Evolutionary conservation across 169 alveolate genomes (phyloP).

Genomic region (Perkinsus chesapeaki): DNA sequence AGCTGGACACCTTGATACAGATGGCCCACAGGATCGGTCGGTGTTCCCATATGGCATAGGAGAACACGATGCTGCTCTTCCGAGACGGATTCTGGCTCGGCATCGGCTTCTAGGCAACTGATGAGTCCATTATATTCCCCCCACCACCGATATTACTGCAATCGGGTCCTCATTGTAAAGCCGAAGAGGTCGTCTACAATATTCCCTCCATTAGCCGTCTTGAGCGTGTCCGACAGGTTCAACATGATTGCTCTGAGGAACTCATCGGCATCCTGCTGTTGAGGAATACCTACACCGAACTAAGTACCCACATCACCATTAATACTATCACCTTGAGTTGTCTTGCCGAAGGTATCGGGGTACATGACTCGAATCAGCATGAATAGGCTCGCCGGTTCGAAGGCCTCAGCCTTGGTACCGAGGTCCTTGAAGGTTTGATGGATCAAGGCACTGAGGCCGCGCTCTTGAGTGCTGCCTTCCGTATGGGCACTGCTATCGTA

Average conservation of each 20-base stretch:
- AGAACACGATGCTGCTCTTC: neutral
- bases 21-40: constrained; percentile 14
- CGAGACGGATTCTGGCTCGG: neutral
- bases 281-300: neutral
- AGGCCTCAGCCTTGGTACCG: neutral
- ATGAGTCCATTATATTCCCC: neutral
- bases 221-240: neutral
- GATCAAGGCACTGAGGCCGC: neutral
- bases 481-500: neutral
- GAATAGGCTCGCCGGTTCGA: neutral
- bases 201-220: neutral
- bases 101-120: constrained; percentile 9
- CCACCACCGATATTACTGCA: neutral
- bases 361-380: neutral
- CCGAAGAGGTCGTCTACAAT: neutral
- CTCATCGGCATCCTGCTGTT: constrained; percentile 19
- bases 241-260: constrained; percentile 9
- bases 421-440: neutral
- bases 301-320: neutral
- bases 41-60: constrained; percentile 14
- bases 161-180: neutral
- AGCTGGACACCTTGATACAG: constrained; percentile 3
- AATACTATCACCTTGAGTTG: neutral
- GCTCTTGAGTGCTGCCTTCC: neutral
- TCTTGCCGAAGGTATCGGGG: neutral